Evolutionary conservation across 169 alveolate genomes (phyloP).

Genomic region (Ichthyophthirius multifiliis): DNA sequence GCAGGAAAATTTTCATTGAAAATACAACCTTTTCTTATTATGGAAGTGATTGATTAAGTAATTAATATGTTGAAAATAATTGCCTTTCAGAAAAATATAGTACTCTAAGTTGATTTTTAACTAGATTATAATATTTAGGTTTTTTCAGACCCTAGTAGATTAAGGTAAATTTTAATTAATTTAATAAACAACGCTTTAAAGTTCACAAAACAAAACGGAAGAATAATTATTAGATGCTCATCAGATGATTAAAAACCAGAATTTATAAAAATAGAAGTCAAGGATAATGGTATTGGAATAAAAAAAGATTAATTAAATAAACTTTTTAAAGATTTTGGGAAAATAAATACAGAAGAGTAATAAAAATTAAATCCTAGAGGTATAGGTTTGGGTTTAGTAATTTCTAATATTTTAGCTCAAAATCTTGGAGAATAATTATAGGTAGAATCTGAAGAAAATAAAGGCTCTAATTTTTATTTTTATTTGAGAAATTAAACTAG

Average conservation of each 20-base stretch:
- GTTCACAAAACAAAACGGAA: conserved; percentile 3
- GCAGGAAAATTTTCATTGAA: conserved; percentile 15
- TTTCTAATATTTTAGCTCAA: conserved; percentile 26
- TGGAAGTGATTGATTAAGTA: conserved; percentile 5
- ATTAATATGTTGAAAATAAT: neutral
- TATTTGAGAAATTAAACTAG: no score
- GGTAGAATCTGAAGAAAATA: neutral
- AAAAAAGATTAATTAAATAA: neutral
- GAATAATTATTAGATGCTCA: neutral
- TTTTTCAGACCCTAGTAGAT: conserved; percentile 20
- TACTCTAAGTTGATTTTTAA: neutral
- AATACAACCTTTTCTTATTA: neutral
- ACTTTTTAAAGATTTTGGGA: neutral
- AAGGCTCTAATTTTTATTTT: neutral
- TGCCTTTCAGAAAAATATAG: conserved; percentile 14
- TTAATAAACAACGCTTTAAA: neutral
- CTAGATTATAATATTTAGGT: neutral
- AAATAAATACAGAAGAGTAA: neutral
- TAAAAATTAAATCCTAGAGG: neutral
- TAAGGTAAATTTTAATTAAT: conserved; percentile 15
- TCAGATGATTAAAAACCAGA: neutral
- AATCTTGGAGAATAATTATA: conserved; percentile 14
- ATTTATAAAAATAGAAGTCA: neutral
- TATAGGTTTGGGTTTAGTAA: conserved; percentile 20
- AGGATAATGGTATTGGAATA: neutral